A percentile compares a stretch with the other conserved stretches of the same genome.
Evolutionary conservation across 495 filamentous ascomycete species (phyloP).

Genomic region (Haplographium delicatum): DNA sequence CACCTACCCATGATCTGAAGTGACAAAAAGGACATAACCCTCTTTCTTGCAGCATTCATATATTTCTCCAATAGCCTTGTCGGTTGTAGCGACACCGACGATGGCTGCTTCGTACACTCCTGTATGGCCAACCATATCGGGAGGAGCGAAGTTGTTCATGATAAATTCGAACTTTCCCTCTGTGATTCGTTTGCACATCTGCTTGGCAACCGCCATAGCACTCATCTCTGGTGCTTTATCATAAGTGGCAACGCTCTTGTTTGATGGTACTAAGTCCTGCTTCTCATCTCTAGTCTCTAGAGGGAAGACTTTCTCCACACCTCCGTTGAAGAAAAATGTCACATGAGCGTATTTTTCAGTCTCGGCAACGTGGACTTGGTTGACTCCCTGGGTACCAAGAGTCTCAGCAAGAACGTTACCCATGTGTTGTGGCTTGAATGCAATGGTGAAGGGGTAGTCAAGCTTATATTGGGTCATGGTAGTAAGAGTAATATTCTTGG

Average conservation of each 20-base stretch:
- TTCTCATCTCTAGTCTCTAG: constrained; percentile 69
- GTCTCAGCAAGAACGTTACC: constrained; percentile 94
- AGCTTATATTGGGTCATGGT: constrained; percentile 99
- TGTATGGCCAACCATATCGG: constrained; percentile 99
- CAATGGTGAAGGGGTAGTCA: constrained; percentile 88
- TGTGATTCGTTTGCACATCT: constrained; percentile 75
- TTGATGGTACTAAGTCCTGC: constrained; percentile 56
- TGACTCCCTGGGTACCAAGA: constrained; percentile 76
- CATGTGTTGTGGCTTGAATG: constrained; percentile 94
- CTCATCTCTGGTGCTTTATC: constrained; percentile 97
- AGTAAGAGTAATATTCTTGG: constrained; percentile 82
- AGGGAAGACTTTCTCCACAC: constrained; percentile 93
- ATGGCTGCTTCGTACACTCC: constrained; percentile 97
- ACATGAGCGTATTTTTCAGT: constrained; percentile 99
- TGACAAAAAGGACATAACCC: constrained; percentile 89
- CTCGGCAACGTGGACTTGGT: constrained; percentile 95
- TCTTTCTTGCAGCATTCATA: constrained; percentile 89
- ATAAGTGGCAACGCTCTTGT: constrained; percentile 84
- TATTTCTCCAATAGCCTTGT: constrained; percentile 87
- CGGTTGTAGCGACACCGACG: constrained; percentile 75
- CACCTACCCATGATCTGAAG: constrained; percentile 81
- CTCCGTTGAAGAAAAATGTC: constrained; percentile 99
- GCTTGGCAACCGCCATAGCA: constrained; percentile 77
- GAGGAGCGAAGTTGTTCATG: constrained; percentile 99
- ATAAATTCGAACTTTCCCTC: constrained; percentile 85